Evolutionary conservation across 805 yeast genomes (phyloP).

Genomic region (Naumovozyma dairenensis): DNA sequence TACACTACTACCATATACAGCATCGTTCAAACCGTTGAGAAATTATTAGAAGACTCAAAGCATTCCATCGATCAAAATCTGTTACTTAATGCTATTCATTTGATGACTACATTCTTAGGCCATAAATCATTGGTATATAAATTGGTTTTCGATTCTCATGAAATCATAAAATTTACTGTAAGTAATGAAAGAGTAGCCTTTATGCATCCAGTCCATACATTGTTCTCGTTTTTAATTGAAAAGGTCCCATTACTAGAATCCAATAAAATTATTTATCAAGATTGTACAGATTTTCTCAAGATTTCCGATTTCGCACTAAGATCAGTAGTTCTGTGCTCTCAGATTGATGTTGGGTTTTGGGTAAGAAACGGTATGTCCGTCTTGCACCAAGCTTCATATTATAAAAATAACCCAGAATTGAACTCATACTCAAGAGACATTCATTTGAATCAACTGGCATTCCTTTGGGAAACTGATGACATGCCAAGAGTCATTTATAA

Average conservation of each 20-base stretch:
- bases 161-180: constrained; percentile 32
- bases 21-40: constrained; percentile 33
- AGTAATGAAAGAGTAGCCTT: constrained; percentile 45
- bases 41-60: constrained; percentile 14
- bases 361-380: constrained; percentile 58
- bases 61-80: constrained; percentile 9
- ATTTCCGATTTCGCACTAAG: constrained; percentile 51
- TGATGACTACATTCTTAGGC: constrained; percentile 28
- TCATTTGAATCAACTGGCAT: constrained; percentile 52
- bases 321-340: constrained; percentile 51
- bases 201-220: constrained; percentile 49
- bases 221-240: constrained; percentile 36
- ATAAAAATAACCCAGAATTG: constrained; percentile 37
- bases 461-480: constrained; percentile 44
- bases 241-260: constrained; percentile 20
- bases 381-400: constrained; percentile 40
- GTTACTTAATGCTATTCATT: constrained; percentile 28
- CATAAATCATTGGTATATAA: constrained; percentile 20
- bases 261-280: constrained; percentile 10
- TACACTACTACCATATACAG: constrained; percentile 37
- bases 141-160: constrained; percentile 16
- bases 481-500: constrained; percentile 46
- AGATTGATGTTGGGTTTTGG: constrained; percentile 60
- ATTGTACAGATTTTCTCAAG: constrained; percentile 31
- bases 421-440: constrained; percentile 66